phyloP scores from a whole-genome alignment of 495 filamentous ascomycete genomes.

The Paragyromitra xinjiangensis region DNA sequence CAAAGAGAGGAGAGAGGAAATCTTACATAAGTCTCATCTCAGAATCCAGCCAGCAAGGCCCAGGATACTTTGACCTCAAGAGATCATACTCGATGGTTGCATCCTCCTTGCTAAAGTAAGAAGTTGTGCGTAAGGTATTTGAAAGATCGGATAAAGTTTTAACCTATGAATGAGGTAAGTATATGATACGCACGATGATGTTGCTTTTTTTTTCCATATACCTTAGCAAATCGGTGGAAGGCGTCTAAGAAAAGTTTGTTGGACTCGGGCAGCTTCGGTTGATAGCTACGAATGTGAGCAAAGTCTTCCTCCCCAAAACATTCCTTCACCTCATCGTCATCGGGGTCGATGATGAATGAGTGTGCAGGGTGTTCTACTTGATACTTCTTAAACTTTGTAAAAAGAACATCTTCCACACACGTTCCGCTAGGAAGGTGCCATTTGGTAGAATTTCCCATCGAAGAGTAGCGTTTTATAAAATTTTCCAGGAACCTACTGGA shows the following conservation, averaged over 20 bases:
- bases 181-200: not conserved
- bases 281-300: not conserved
- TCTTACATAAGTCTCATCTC: constrained; percentile 17
- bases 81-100: not conserved
- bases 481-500: not conserved
- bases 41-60: constrained; percentile 11
- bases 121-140: not conserved
- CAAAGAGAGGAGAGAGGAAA: not conserved
- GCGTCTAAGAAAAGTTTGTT: not conserved
- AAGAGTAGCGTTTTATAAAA: not conserved
- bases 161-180: not conserved
- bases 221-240: not conserved
- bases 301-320: not conserved
- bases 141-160: not conserved
- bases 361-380: constrained; percentile 1
- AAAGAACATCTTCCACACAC: constrained; percentile 19
- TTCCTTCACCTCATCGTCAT: not conserved
- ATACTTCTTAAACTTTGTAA: not conserved
- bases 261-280: not conserved
- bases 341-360: constrained; percentile 21
- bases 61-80: constrained; percentile 8
- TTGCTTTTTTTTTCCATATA: not conserved
- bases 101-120: not conserved
- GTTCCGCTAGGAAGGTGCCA: constrained; percentile 15
- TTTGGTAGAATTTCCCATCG: constrained; percentile 4